Evolutionary conservation across 2,329 filamentous ascomycete genomes (phyloP).

Genomic region (Epichloe uncinata): DNA sequence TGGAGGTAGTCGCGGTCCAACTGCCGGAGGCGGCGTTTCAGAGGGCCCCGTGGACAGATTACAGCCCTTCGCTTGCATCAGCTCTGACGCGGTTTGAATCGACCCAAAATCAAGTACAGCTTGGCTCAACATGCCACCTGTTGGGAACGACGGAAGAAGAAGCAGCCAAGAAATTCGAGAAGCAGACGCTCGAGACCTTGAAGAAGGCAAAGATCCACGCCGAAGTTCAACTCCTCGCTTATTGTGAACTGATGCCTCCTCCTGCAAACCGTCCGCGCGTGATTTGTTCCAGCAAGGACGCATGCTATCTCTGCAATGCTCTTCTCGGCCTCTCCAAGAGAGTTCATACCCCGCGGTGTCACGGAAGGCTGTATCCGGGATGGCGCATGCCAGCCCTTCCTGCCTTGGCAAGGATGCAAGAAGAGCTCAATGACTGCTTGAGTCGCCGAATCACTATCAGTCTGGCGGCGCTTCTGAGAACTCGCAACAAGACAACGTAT

Average conservation of each 20-base stretch:
- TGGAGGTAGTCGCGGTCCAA: slow-evolving; percentile 16
- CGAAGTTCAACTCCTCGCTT: neutral
- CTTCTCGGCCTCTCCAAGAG: slow-evolving; percentile 29
- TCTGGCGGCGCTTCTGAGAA: neutral
- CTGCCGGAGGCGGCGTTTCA: slow-evolving; percentile 11
- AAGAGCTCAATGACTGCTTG: neutral
- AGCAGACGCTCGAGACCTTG: neutral
- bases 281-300: slow-evolving; percentile 34
- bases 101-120: neutral
- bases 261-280: slow-evolving; percentile 20
- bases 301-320: slow-evolving; percentile 37
- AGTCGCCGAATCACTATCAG: neutral
- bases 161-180: neutral
- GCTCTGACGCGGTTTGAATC: neutral
- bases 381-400: neutral
- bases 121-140: neutral
- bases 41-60: neutral
- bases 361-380: slow-evolving; percentile 28
- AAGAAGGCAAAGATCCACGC: slow-evolving; percentile 2
- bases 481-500: neutral
- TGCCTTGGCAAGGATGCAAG: neutral
- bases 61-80: neutral
- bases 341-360: slow-evolving; percentile 26
- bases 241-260: neutral
- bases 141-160: slow-evolving; percentile 1